phyloP scores from a whole-genome alignment of 1,139 yeast genomes.

The Wickerhamomyces sp. region DNA sequence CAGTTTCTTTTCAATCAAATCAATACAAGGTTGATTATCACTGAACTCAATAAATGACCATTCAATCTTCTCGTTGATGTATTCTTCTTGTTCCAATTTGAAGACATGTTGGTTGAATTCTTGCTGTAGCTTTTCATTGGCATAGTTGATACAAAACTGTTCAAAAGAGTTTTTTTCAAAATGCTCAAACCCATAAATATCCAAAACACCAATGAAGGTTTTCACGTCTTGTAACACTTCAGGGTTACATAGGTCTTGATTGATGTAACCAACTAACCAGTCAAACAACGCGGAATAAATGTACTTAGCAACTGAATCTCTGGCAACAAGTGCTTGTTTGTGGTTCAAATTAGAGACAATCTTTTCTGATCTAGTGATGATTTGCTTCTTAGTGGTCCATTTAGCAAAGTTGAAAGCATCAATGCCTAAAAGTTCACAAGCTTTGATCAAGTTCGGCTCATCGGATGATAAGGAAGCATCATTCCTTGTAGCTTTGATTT shows the following conservation, averaged over 20 bases:
- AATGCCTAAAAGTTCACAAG: conserved; percentile 80
- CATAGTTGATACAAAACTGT: conserved; percentile 96
- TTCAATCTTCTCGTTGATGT: conserved; percentile 84
- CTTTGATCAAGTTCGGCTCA: conserved; percentile 79
- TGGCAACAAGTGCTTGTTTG: conserved; percentile 84
- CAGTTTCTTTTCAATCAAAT: conserved; percentile 80
- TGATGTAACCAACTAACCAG: conserved; percentile 87
- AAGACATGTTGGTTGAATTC: conserved; percentile 97
- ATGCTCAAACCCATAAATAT: conserved; percentile 96
- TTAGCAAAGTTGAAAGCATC: conserved; percentile 72
- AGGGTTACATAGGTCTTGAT: conserved; percentile 74
- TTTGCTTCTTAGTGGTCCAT: conserved; percentile 93
- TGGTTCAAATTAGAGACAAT: conserved; percentile 79
- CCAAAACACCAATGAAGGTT: conserved; percentile 92
- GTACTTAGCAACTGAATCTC: conserved; percentile 94
- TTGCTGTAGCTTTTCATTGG: conserved; percentile 95
- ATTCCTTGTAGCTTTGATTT: conserved; percentile 78
- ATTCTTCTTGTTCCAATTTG: conserved; percentile 95
- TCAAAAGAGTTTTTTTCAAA: conserved; percentile 92
- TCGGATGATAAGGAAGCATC: conserved; percentile 81
- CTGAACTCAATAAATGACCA: conserved; percentile 97
- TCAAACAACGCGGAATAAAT: conserved; percentile 90
- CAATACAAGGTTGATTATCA: conserved; percentile 97
- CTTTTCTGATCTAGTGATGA: conserved; percentile 88
- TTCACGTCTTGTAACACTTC: conserved; percentile 52